These are phyloP conservation scores for Quercus bicolor DNA, from an alignment of 306 rosid species.

Conservation along the genomic window DNA sequence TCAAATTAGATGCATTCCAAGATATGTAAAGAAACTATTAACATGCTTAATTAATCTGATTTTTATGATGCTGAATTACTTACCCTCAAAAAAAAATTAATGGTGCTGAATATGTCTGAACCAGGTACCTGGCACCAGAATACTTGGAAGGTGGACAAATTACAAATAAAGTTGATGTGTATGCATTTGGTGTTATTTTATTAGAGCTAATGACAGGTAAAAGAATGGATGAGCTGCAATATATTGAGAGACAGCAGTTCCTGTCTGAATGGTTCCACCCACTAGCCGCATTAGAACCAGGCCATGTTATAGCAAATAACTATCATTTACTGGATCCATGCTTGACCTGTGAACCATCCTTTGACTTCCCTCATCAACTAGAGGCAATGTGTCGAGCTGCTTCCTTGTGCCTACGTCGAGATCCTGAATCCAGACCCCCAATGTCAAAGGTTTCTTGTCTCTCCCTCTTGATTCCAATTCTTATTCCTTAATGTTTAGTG, in stretches of 20 bases:
- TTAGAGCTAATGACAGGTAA: slow-evolving; percentile 72
- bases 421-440: slow-evolving; percentile 77
- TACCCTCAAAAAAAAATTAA: not conserved
- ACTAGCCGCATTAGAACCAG: slow-evolving; percentile 47
- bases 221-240: slow-evolving; percentile 60
- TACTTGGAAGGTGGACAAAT: slow-evolving; percentile 65
- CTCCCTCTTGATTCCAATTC: not conserved
- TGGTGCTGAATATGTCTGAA: slow-evolving; percentile 21
- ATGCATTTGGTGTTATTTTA: slow-evolving; percentile 83
- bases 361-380: slow-evolving; percentile 56
- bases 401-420: slow-evolving; percentile 70
- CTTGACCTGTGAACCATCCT: slow-evolving; percentile 49
- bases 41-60: not conserved
- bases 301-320: slow-evolving; percentile 45
- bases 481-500: not conserved
- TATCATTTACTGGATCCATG: slow-evolving; percentile 54
- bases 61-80: not conserved
- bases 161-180: slow-evolving; percentile 80
- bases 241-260: slow-evolving; percentile 40
- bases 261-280: slow-evolving; percentile 63
- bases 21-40: not conserved
- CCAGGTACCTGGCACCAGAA: slow-evolving; percentile 93
- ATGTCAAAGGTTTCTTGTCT: slow-evolving; percentile 73
- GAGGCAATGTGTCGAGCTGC: slow-evolving; percentile 86
- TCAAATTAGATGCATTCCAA: not conserved